Evolutionary conservation across 495 filamentous ascomycete species (phyloP).

Genomic region (Trichoderma asperelloides): DNA sequence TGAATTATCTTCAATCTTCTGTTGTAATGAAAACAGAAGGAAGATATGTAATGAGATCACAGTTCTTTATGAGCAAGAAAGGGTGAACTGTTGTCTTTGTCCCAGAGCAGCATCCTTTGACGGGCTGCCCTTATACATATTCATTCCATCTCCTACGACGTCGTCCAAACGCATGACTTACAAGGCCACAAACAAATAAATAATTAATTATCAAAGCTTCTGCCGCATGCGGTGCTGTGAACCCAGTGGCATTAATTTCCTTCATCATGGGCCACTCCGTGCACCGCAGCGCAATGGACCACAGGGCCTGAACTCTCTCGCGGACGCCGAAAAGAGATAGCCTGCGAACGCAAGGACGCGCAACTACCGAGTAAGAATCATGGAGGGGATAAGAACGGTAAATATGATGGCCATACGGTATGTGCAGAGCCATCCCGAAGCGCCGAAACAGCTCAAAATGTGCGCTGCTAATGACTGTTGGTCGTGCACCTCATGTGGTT

Average conservation of each 20-base stretch:
- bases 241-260: not conserved
- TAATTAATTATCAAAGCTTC: not conserved
- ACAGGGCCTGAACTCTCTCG: not conserved
- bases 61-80: not conserved
- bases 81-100: not conserved
- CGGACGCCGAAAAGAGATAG: not conserved
- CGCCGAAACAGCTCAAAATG: not conserved
- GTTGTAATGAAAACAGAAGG: too few species aligned
- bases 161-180: not conserved
- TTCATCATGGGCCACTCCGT: not conserved
- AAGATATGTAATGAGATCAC: too few species aligned
- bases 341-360: not conserved
- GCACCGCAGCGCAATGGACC: not conserved
- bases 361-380: not conserved
- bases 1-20: too few species aligned
- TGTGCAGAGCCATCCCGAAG: not conserved
- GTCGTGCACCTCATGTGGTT: not conserved
- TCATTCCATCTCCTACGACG: not conserved
- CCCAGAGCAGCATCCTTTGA: not conserved
- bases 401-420: not conserved
- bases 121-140: not conserved
- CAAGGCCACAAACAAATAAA: not conserved
- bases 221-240: conserved; percentile 19
- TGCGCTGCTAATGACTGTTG: not conserved
- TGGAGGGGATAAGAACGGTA: not conserved